Percentiles rank a stretch among this genome's conserved stretches.
Evolutionary conservation across 2,329 filamentous ascomycete species (phyloP).

Genomic region (Ceratocystis lukuohia): DNA sequence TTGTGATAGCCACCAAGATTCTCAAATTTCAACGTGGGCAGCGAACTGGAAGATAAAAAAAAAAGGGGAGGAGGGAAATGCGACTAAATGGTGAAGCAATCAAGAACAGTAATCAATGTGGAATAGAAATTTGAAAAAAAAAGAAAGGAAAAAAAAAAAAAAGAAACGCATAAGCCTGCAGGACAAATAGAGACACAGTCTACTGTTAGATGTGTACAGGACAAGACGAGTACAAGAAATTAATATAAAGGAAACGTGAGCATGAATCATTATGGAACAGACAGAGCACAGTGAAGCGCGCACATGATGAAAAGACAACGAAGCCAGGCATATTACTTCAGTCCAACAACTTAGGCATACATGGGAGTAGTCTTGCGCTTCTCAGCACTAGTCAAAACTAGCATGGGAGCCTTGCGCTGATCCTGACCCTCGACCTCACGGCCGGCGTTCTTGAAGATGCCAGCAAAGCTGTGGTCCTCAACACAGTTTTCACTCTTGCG

Average conservation of each 20-base stretch:
- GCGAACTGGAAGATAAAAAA: conserved; percentile 7
- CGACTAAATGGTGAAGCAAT: not conserved
- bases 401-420: conserved; percentile 70
- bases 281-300: conserved; percentile 2
- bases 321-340: not conserved
- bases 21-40: not conserved
- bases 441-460: conserved; percentile 49
- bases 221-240: conserved; percentile 13
- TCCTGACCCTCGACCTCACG: conserved; percentile 40
- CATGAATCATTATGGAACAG: conserved; percentile 19
- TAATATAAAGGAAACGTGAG: conserved; percentile 20
- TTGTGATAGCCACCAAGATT: not conserved
- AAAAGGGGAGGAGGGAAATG: not conserved
- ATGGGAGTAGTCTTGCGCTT: conserved; percentile 54
- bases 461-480: conserved; percentile 49
- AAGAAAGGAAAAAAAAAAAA: not conserved
- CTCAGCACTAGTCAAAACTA: conserved; percentile 77
- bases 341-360: conserved; percentile 2
- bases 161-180: conserved; percentile 1
- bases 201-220: conserved; percentile 16
- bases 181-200: conserved; percentile 18
- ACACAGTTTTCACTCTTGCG: conserved; percentile 38
- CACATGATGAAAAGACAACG: conserved; percentile 7
- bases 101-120: conserved; percentile 9
- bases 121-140: not conserved